Evolutionary conservation across 2,329 filamentous ascomycete genomes (phyloP).

Genomic region (Keithomyces neogunnii): DNA sequence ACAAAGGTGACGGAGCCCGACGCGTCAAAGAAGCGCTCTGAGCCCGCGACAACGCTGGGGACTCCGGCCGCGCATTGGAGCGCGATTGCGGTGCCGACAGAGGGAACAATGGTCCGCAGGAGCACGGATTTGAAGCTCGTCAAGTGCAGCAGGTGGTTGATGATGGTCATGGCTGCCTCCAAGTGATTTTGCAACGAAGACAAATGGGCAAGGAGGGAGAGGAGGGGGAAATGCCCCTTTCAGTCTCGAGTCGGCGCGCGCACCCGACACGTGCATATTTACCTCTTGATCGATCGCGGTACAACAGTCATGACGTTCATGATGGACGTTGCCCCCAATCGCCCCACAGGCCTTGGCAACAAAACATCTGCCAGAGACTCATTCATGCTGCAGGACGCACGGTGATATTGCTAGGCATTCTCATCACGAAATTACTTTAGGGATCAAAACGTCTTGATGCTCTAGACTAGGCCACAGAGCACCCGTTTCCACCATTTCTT

Average conservation of each 20-base stretch:
- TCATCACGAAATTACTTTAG: neutral
- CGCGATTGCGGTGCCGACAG: slow-evolving; percentile 52
- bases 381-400: too few species aligned
- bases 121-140: slow-evolving; percentile 56
- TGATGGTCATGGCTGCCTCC: slow-evolving; percentile 15
- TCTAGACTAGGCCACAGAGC: slow-evolving; percentile 18
- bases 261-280: too few species aligned
- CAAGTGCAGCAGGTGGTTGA: slow-evolving; percentile 42
- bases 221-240: too few species aligned
- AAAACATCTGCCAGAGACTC: too few species aligned
- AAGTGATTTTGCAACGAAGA: too few species aligned
- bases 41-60: slow-evolving; percentile 50
- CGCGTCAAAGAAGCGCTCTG: slow-evolving; percentile 61
- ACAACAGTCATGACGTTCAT: slow-evolving; percentile 1
- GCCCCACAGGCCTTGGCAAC: neutral
- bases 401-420: too few species aligned
- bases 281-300: neutral
- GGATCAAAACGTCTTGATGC: neutral
- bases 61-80: slow-evolving; percentile 54
- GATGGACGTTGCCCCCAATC: neutral
- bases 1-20: slow-evolving; percentile 60
- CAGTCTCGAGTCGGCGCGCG: too few species aligned
- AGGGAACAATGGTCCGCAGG: slow-evolving; percentile 53
- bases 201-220: too few species aligned
- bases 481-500: slow-evolving; percentile 17